phyloP scores from a whole-genome alignment of 768 basidiomycete species.

The Pleurotus tuber-regium region DNA sequence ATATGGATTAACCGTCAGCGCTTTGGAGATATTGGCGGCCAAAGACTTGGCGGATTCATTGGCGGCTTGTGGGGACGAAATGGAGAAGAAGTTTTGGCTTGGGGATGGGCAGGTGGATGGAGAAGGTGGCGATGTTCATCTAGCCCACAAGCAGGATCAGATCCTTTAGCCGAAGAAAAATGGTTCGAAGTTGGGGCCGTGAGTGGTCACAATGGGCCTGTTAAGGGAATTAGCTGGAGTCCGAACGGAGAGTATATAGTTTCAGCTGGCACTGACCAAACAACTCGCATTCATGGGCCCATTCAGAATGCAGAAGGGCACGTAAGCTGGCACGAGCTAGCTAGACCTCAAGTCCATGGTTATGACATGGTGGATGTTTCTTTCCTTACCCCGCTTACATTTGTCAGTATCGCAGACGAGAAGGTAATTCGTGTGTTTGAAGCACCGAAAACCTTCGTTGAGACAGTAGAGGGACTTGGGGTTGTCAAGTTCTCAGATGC shows the following conservation, averaged over 20 bases:
- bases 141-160: conserved; percentile 13
- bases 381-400: conserved; percentile 73
- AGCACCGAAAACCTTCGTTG: conserved; percentile 80
- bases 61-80: conserved; percentile 78
- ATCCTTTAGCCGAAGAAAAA: conserved; percentile 29
- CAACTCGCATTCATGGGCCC: conserved; percentile 81
- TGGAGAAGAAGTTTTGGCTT: conserved; percentile 69
- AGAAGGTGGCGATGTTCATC: conserved; percentile 69
- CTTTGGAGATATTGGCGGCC: conserved; percentile 93
- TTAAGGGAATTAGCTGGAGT: conserved; percentile 85
- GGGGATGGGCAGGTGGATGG: conserved; percentile 96
- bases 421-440: conserved; percentile 94
- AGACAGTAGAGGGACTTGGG: conserved; percentile 49
- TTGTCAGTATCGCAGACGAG: conserved; percentile 93
- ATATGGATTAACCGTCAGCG: conserved; percentile 91
- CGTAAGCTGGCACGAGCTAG: conserved; percentile 76
- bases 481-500: conserved; percentile 46
- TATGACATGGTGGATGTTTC: conserved; percentile 85
- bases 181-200: conserved; percentile 84
- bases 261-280: conserved; percentile 90
- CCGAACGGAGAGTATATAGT: conserved; percentile 82
- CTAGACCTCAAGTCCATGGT: conserved; percentile 94
- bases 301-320: conserved; percentile 8
- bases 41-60: conserved; percentile 89
- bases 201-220: conserved; percentile 80